Base-by-base conservation (phyloP, 2,329 filamentous ascomycete genomes). In the Colletotrichum musicola region DNA sequence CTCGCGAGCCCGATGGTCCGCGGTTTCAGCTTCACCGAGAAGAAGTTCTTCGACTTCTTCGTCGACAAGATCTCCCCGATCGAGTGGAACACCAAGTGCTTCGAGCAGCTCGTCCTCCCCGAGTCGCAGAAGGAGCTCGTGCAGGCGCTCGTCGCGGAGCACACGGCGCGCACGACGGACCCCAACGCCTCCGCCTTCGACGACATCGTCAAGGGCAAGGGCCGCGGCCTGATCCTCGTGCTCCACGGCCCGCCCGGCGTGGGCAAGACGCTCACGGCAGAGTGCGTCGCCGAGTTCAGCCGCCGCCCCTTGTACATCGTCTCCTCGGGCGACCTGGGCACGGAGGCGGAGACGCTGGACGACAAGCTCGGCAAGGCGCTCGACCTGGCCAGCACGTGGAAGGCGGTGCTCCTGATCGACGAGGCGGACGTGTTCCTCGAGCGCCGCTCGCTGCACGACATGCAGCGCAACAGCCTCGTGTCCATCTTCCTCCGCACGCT, bases 341-440 rank as follows among this genome's bases (percentile, higher is more conserved):
- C 89, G 2, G 87, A 90, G 62, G 86, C 90, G 0, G 83, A 85
- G 65, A 85, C 85, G 13, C 85, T 95, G 0, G 92, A 93, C 76
- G 81, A 81, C 6, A 89, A 90, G 73, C 84, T 93, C 9, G 92
- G 94, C 76, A 93, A 93, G 78, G 94, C 97, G 58, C 86, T 95
- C 69, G 90, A 93, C 74, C 92, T 97, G 54, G 94, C 93, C 47
- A 93, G 95, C 74, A 89, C 90, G 0, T 97, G 94, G 94, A 92
- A 93, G 18, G 94, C 93, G 0, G 92, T 97, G 6, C 83, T 97
- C 0, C 86, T 97, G 2, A 88, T 97, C 1, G 94, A 97, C 74
- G 94, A 97, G 80, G 93, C 92, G 1, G 93, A 95, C 73, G 92
- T 95, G 4, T 95, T 95, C 81, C 83, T 97, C 9, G 93, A 96